Conservation (phyloP, 2,329 filamentous ascomycete genomes). For the Ceratocystis albifundus region DNA sequence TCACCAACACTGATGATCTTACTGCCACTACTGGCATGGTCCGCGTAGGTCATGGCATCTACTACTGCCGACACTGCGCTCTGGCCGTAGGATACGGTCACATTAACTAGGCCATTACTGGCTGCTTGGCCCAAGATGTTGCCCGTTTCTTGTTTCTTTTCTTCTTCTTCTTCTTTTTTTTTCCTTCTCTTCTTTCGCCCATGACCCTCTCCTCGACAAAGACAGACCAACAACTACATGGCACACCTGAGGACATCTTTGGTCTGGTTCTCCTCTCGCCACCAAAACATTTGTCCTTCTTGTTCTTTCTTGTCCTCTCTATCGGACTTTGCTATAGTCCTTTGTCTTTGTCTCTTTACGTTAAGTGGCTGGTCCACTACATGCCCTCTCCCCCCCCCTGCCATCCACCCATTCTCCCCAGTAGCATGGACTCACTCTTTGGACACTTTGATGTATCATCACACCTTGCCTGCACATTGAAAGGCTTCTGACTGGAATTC, state of each 20-base stretch:
- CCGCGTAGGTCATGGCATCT: constrained; percentile 53
- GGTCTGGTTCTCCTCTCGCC: no score
- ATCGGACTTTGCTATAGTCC: neutral
- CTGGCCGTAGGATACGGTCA: constrained; percentile 53
- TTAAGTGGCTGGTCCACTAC: constrained; percentile 12
- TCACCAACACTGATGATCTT: constrained; percentile 49
- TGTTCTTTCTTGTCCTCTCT: neutral
- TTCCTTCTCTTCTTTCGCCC: no score
- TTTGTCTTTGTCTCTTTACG: neutral
- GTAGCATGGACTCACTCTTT: neutral
- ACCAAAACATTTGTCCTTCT: neutral
- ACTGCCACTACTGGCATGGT: constrained; percentile 48
- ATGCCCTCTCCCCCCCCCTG: neutral
- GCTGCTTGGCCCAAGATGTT: neutral
- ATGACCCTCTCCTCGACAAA: neutral
- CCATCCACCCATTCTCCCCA: neutral
- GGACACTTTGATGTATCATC: neutral
- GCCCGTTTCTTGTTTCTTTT: neutral
- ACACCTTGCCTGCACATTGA: neutral
- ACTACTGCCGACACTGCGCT: constrained; percentile 49
- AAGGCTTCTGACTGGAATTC: neutral
- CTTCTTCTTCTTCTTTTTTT: neutral
- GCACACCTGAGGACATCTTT: neutral
- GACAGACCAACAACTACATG: neutral
- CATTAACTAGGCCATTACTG: constrained; percentile 25